A percentile compares a stretch with the other conserved stretches of the same genome.
Conservation (phyloP, 176 grass and related monocot species). For the Tillandsia leiboldiana region DNA sequence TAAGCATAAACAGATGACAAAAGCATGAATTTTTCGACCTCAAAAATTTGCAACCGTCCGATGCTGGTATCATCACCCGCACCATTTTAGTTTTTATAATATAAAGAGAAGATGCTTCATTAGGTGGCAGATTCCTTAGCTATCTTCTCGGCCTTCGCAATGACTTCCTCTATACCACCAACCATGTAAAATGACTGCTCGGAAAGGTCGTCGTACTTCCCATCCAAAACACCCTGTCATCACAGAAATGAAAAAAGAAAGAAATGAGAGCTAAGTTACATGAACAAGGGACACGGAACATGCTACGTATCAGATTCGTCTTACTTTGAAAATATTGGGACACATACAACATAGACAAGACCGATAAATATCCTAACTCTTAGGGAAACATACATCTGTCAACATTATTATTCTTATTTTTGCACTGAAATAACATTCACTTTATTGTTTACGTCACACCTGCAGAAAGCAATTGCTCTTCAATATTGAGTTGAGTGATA, state of each 20-base stretch:
- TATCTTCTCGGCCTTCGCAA: constrained; percentile 87
- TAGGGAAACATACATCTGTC: not conserved
- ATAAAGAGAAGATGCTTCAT: constrained; percentile 26
- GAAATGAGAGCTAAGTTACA: not conserved
- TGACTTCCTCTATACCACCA: constrained; percentile 86
- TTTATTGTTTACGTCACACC: not conserved
- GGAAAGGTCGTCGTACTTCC: constrained; percentile 74
- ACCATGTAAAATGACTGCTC: constrained; percentile 97
- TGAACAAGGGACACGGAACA: too few species aligned
- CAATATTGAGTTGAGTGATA: too few species aligned
- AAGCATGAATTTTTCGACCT: constrained; percentile 22
- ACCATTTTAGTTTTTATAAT: constrained; percentile 21
- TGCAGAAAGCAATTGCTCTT: too few species aligned
- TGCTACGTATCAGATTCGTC: too few species aligned
- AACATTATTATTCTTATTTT: too few species aligned
- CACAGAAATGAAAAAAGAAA: not conserved
- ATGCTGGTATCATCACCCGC: constrained; percentile 36
- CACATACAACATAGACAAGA: not conserved
- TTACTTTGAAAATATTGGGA: not conserved
- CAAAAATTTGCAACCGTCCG: constrained; percentile 35
- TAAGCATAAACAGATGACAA: constrained; percentile 28
- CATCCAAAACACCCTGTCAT: constrained; percentile 77
- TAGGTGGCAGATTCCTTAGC: constrained; percentile 61
- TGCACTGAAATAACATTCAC: too few species aligned
- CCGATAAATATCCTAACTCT: not conserved